Evolutionary conservation across 148 eudicot genomes (phyloP).

Genomic region (Camellia sinensis): DNA sequence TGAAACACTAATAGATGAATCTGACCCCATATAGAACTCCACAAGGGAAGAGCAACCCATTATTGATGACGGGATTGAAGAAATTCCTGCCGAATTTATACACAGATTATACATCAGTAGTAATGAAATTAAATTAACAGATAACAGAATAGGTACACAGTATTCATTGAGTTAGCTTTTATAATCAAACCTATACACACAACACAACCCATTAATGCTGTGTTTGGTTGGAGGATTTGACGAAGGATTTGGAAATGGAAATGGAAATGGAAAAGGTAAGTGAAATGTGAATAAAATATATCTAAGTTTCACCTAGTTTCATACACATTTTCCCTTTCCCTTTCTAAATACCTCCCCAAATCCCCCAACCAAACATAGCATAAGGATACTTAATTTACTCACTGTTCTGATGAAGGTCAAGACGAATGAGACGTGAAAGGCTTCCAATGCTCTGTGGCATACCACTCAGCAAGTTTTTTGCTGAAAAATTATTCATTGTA

Average conservation of each 20-base stretch:
- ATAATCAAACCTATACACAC: background rate
- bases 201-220: too few species aligned
- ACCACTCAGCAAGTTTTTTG: constrained; percentile 65
- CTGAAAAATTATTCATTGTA: constrained; percentile 30
- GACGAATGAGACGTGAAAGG: constrained; percentile 82
- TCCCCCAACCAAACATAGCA: background rate
- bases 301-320: too few species aligned
- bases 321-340: too few species aligned
- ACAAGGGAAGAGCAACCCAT: constrained; percentile 74
- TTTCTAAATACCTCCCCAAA: too few species aligned
- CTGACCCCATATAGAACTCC: constrained; percentile 90
- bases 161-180: background rate
- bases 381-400: constrained; percentile 28
- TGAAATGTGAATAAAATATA: too few species aligned
- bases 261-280: too few species aligned
- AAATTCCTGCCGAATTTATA: constrained; percentile 63
- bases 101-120: constrained; percentile 4
- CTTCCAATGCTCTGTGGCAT: constrained; percentile 82
- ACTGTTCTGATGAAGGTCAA: constrained; percentile 91
- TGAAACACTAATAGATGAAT: constrained; percentile 14
- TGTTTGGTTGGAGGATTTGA: too few species aligned
- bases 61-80: constrained; percentile 84
- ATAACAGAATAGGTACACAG: background rate
- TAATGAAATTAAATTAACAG: constrained; percentile 2
- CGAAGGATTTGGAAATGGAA: too few species aligned